Base-by-base conservation (phyloP, 352 stramenopile species). In the Phytophthora rubi region DNA sequence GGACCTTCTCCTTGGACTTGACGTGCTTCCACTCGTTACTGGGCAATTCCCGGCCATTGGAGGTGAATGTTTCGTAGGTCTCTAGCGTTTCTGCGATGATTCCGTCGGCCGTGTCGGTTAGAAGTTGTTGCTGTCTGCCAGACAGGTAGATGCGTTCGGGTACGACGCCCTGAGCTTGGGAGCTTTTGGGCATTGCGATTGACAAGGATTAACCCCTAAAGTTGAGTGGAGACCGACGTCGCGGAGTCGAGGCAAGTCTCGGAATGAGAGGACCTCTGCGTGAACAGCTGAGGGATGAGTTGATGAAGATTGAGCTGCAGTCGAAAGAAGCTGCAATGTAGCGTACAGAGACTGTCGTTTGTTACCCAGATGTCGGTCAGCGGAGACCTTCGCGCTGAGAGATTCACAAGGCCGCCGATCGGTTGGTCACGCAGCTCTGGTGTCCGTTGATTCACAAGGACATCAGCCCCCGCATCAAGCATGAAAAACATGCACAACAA, bases 71-170 rank as follows among this genome's bases (percentile, higher is more conserved):
- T 32, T 86, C 83, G 65, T 87, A 79, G 5, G 77, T 73, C 12
- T 83, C 73, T 47, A 91, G 75, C 16, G 81, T 87, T 59, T 87
- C 83, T 39, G 79, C 80, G 45, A 91, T 73, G 63, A 91, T 80
- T 13, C 69, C 66, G 54, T 89, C 81, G 10, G 81, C 78, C 60
- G 83, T 69, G 64, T 86, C 72, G 18, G 70, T 76, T 33, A 91
- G 53, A 21, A 68, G 65, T 4, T 70, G 65, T 45, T 89, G 72
- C 39, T 88, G 68, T 7, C 53, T 64, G 23, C 53, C 57, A 18
- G 65, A 61, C 39, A 74, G 30, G 23, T 63, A 45, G 13, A 76
- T 54, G 37, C 63, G 37, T 8, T 76, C 69, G 18, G 69, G 69
- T 53, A 76, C 69, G 8, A 37, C 64, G 21, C 45, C 26, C 21